Evolutionary conservation across 1,284 basidiomycete genomes (phyloP).

Genomic region (Microbotryum lychnidis-dioicae): DNA sequence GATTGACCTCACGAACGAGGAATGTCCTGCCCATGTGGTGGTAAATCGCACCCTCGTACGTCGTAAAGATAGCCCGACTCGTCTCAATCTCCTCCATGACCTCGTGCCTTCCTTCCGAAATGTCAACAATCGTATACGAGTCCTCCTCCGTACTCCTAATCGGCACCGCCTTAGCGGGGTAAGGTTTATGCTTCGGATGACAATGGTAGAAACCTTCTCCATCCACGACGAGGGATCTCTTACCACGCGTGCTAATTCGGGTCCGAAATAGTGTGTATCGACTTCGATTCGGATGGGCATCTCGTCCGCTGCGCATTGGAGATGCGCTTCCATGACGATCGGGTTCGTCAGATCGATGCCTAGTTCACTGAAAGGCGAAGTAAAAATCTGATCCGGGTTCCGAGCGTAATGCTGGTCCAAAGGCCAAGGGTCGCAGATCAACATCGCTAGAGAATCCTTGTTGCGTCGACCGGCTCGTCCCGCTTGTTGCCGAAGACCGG

Average conservation of each 20-base stretch:
- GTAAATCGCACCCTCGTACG: constrained; percentile 56
- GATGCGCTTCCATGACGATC: constrained; percentile 68
- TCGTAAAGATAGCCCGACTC: constrained; percentile 74
- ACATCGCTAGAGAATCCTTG: constrained; percentile 70
- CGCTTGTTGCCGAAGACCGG: constrained; percentile 63
- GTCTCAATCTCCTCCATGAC: constrained; percentile 80
- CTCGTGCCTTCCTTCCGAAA: constrained; percentile 46
- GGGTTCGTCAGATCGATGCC: constrained; percentile 66
- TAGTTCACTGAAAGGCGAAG: constrained; percentile 55
- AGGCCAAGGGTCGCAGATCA: constrained; percentile 63
- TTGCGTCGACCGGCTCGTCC: constrained; percentile 77
- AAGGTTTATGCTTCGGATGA: constrained; percentile 65
- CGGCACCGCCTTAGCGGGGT: constrained; percentile 62
- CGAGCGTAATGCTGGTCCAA: constrained; percentile 70
- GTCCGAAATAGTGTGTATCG: constrained; percentile 67
- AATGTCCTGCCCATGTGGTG: constrained; percentile 72
- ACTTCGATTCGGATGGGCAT: constrained; percentile 61
- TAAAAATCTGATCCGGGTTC: constrained; percentile 63
- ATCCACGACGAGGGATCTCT: constrained; percentile 51
- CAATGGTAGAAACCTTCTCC: constrained; percentile 66
- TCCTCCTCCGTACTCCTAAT: constrained; percentile 72
- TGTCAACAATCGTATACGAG: constrained; percentile 65
- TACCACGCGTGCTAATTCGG: constrained; percentile 44
- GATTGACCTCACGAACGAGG: constrained; percentile 64
- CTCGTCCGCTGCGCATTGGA: constrained; percentile 81